Evolutionary conservation across 257 asterid species (phyloP).

Genomic region (Fraxinus pennsylvanica): DNA sequence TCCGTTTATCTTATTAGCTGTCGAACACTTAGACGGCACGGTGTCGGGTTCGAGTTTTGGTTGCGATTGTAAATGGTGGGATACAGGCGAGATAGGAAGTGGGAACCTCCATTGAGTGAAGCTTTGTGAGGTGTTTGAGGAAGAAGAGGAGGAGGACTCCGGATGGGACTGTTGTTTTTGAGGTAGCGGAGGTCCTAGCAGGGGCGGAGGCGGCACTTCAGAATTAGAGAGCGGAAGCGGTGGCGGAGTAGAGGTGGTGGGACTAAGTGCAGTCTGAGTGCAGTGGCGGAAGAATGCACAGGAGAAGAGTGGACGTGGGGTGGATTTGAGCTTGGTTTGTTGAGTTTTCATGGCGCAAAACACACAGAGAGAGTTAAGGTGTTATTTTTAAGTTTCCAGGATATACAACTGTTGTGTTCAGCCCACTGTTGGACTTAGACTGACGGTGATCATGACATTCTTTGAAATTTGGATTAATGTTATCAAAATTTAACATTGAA

Average conservation of each 20-base stretch:
- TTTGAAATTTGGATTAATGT: no score
- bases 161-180: constrained; percentile 30
- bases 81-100: constrained; percentile 45
- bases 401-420: no score
- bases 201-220: constrained; percentile 22
- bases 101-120: constrained; percentile 86
- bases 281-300: constrained; percentile 82
- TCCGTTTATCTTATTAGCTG: not conserved
- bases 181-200: constrained; percentile 17
- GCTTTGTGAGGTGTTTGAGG: constrained; percentile 77
- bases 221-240: constrained; percentile 40
- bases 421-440: no score
- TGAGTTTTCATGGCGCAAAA: constrained; percentile 55
- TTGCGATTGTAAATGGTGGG: constrained; percentile 28
- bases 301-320: constrained; percentile 58
- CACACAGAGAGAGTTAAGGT: not conserved
- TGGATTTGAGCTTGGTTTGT: constrained; percentile 65
- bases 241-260: constrained; percentile 78
- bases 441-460: no score
- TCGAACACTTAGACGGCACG: not conserved
- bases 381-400: no score
- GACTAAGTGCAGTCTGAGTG: constrained; percentile 69
- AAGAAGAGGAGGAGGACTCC: constrained; percentile 71
- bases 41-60: constrained; percentile 29
- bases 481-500: no score